These are phyloP conservation scores for Hypocreales sp. DNA, from an alignment of 2,329 filamentous ascomycete species.

Conservation along the genomic window DNA sequence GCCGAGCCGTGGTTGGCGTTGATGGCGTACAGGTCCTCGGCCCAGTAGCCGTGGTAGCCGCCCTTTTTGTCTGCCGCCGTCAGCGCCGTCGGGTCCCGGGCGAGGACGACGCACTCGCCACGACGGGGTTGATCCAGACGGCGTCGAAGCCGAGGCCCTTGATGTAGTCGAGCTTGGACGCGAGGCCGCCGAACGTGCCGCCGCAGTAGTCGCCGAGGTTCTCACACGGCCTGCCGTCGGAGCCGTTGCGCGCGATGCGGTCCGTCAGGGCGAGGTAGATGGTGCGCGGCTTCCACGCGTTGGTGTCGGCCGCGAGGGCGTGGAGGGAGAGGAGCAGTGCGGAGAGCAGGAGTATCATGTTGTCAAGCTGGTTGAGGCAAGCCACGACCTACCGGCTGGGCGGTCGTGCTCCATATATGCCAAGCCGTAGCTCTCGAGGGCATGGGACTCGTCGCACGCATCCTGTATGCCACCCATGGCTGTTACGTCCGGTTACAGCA, in stretches of 20 bases:
- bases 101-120: conserved; percentile 20
- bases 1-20: conserved; percentile 44
- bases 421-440: no score
- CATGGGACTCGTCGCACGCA: no score
- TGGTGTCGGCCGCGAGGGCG: conserved; percentile 15
- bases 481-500: no score
- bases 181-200: conserved; percentile 43
- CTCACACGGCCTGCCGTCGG: conserved; percentile 26
- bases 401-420: no score
- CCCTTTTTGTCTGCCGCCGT: conserved; percentile 22
- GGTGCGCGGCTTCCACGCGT: conserved; percentile 34
- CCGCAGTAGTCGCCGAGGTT: conserved; percentile 38
- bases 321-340: no score
- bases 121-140: conserved; percentile 43
- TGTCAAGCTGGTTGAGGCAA: no score
- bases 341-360: neutral
- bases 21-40: conserved; percentile 30
- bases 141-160: conserved; percentile 44
- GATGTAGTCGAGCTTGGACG: conserved; percentile 46
- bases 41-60: conserved; percentile 42
- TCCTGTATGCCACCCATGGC: no score
- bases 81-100: conserved; percentile 1
- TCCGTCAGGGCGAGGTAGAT: conserved; percentile 46
- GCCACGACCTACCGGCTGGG: no score
- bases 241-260: conserved; percentile 29